These are phyloP conservation scores for Erythrophleum ivorense DNA, from an alignment of 331 rosid species.

Conservation along the genomic window DNA sequence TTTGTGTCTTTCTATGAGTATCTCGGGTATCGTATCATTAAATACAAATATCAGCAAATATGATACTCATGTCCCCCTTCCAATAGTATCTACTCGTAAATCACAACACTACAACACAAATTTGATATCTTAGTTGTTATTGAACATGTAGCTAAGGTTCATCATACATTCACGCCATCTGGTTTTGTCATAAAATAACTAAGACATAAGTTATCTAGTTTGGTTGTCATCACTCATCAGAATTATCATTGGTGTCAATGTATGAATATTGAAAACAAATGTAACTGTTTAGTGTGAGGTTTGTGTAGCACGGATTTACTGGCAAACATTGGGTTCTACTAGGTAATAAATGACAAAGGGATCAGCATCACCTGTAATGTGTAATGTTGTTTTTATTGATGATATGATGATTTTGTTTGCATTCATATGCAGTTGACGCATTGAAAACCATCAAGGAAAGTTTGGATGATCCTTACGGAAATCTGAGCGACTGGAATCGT, in stretches of 20 bases:
- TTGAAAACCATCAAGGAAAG: conserved; percentile 57
- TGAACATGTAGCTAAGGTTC: no score
- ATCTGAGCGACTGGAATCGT: conserved; percentile 73
- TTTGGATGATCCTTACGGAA: conserved; percentile 70
- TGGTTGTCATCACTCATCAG: no score
- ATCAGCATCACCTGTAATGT: conserved; percentile 1
- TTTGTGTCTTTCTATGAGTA: conserved; percentile 5
- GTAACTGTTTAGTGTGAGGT: neutral
- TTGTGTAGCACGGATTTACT: neutral
- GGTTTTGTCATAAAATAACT: no score
- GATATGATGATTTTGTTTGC: conserved; percentile 33
- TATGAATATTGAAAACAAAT: neutral
- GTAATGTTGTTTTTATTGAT: conserved; percentile 9
- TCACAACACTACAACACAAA: no score
- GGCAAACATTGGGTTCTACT: neutral
- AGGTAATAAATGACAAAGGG: neutral
- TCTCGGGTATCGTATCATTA: neutral
- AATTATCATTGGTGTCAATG: neutral
- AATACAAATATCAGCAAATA: neutral
- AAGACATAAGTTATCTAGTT: no score
- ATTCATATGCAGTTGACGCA: conserved; percentile 60
- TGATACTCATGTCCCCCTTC: no score
- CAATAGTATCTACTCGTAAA: no score
- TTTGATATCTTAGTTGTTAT: no score
- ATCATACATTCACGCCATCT: no score